Conservation (phyloP, 768 basidiomycete species). For the Tricholoma sp. region DNA sequence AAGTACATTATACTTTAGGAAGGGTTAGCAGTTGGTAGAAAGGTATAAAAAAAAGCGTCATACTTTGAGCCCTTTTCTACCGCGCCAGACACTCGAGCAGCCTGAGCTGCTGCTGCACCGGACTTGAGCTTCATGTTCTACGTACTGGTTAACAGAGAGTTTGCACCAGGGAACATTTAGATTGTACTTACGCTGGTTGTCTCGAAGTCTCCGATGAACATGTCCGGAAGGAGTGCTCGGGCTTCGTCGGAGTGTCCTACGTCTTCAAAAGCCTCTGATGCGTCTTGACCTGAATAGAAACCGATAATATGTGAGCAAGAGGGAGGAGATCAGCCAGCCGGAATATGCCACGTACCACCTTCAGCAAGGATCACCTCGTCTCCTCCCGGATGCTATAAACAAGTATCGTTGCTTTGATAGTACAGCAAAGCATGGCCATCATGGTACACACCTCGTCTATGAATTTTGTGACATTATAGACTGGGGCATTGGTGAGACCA, state of each 20-base stretch:
- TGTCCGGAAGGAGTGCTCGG: constrained; percentile 69
- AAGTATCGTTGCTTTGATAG: not conserved
- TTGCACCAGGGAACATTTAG: constrained; percentile 5
- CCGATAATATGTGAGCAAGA: constrained; percentile 7
- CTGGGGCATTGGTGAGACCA: constrained; percentile 40
- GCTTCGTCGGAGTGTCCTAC: constrained; percentile 99
- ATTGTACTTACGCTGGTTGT: constrained; percentile 49
- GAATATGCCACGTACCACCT: constrained; percentile 56
- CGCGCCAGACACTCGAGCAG: constrained; percentile 39
- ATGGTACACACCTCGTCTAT: constrained; percentile 73
- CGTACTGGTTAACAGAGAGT: constrained; percentile 2
- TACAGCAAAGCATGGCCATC: not conserved
- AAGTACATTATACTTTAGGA: constrained; percentile 70
- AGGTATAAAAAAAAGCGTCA: constrained; percentile 20
- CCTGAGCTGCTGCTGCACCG: constrained; percentile 42
- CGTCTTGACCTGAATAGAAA: constrained; percentile 69
- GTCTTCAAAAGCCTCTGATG: constrained; percentile 98
- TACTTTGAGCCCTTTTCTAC: constrained; percentile 70
- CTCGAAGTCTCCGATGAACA: constrained; percentile 83
- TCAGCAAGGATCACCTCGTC: constrained; percentile 97
- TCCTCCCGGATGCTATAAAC: constrained; percentile 84
- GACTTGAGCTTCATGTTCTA: constrained; percentile 53
- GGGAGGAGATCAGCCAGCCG: constrained; percentile 5
- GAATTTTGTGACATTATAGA: constrained; percentile 92
- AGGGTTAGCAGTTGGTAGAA: constrained; percentile 8